A percentile compares a stretch with the other conserved stretches of the same genome.
These are phyloP conservation scores for Leptodontidium sp. DNA, from an alignment of 2,329 filamentous ascomycete genomes.

Conservation along the genomic window DNA sequence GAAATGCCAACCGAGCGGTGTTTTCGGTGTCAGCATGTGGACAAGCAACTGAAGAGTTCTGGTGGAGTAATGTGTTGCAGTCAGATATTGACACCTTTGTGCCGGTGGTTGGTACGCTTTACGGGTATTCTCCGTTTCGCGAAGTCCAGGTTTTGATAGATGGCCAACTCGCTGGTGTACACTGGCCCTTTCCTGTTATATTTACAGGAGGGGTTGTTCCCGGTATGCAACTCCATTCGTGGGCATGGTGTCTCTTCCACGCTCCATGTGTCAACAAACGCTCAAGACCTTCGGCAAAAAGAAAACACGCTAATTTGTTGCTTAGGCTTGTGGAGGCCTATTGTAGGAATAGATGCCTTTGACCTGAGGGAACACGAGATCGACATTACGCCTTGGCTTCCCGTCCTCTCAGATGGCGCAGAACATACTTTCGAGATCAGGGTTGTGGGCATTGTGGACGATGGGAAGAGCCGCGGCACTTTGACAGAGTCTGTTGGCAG, in stretches of 20 bases:
- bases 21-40: slow-evolving; percentile 81
- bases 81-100: slow-evolving; percentile 67
- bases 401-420: slow-evolving; percentile 70
- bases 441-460: slow-evolving; percentile 70
- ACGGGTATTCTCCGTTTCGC: slow-evolving; percentile 76
- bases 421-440: slow-evolving; percentile 73
- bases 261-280: not conserved
- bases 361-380: slow-evolving; percentile 83
- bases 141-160: slow-evolving; percentile 83
- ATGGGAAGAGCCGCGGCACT: slow-evolving; percentile 53
- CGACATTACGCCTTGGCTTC: slow-evolving; percentile 80
- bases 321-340: slow-evolving; percentile 74
- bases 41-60: slow-evolving; percentile 81
- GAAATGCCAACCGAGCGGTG: slow-evolving; percentile 72
- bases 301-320: not conserved
- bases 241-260: too few species aligned
- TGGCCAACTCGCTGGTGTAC: slow-evolving; percentile 73
- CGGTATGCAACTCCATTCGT: not conserved
- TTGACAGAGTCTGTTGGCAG: slow-evolving; percentile 65
- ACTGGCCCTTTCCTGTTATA: slow-evolving; percentile 84
- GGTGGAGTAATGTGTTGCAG: slow-evolving; percentile 81
- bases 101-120: slow-evolving; percentile 61
- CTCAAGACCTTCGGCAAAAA: not conserved
- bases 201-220: slow-evolving; percentile 84
- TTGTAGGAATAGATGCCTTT: slow-evolving; percentile 81